Evolutionary conservation across 495 filamentous ascomycete species (phyloP), one percentile per base, ranked within the genome.

Genomic region (Tuber calosporum): DNA sequence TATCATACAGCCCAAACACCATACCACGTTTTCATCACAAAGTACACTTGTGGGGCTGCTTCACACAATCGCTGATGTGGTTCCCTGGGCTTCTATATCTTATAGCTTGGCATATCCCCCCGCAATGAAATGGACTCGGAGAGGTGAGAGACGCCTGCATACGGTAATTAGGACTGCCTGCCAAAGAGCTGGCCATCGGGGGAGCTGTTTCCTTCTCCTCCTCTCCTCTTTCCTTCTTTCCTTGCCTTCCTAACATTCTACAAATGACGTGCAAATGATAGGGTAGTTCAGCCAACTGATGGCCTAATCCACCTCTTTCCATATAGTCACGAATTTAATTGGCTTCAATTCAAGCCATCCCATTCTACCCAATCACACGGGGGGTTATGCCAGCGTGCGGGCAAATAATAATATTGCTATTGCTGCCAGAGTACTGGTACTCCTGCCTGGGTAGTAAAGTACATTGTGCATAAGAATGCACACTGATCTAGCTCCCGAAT

Each of bases 401-500:
- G 53, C 53, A 62, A 62, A 34, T 30, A 62, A 62, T 34, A 26
- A 62, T 4, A 62, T 62, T 17, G 26, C 4, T 34, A 62, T 26
- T 15, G 53, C 53, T 62, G 26, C 53, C 2, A 62, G 26, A 62
- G 26, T 53, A 9, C 8, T n/a, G 11, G 6, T 40, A 40, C 39
- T 26, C 45, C 45, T 62, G 15, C 53, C 53, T 7, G 53, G 11
- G 53, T 30, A 30, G 53, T 30, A 62, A 62, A 62, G 53, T 17
- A 62, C 53, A 62, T 34, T 62, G 53, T 11, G 53, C 53, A 34
- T 62, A 62, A 34, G 11, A 17, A 26, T 34, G 53, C 53, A 62
- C 53, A 62, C 53, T 62, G 19, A 62, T 62, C 26, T 62, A 62
- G 53, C 30, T 62, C 53, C 53, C 53, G 53, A 62, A 34, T 34